A percentile compares a stretch with the other conserved stretches of the same genome.
Evolutionary conservation across 805 yeast species (phyloP).

Genomic region (Metschnikowia corniflorae): DNA sequence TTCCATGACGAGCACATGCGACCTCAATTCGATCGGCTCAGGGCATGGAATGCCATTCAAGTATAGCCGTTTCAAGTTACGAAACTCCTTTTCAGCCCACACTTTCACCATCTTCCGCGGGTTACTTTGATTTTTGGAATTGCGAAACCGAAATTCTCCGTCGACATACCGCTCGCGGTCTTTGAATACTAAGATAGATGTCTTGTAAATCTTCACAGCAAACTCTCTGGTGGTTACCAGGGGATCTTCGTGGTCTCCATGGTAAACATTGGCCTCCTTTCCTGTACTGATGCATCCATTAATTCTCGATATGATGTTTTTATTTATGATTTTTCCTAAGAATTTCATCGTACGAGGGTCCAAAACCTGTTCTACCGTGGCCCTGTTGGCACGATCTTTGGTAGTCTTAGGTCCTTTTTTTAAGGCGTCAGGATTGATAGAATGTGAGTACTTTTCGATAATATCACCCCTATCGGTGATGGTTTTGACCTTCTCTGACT

Average conservation of each 20-base stretch:
- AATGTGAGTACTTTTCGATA: conserved; percentile 59
- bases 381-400: conserved; percentile 87
- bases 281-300: conserved; percentile 96
- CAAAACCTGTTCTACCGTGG: conserved; percentile 93
- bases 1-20: conserved; percentile 94
- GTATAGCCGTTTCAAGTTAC: conserved; percentile 82
- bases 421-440: conserved; percentile 61
- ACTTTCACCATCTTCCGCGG: conserved; percentile 96
- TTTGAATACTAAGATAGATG: conserved; percentile 94
- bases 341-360: conserved; percentile 92
- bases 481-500: conserved; percentile 18
- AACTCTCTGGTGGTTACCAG: conserved; percentile 45
- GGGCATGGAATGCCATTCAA: conserved; percentile 87
- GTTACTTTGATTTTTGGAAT: conserved; percentile 78
- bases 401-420: conserved; percentile 56
- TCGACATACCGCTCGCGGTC: conserved; percentile 94
- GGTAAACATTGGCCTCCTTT: conserved; percentile 96
- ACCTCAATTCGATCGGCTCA: conserved; percentile 80
- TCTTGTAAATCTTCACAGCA: conserved; percentile 93
- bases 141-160: conserved; percentile 92
- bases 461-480: conserved; percentile 43
- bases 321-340: conserved; percentile 73
- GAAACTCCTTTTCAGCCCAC: conserved; percentile 98
- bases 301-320: conserved; percentile 78
- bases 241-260: conserved; percentile 58